phyloP scores from a whole-genome alignment of 176 grass and related monocot genomes.

The Themeda triandra region DNA sequence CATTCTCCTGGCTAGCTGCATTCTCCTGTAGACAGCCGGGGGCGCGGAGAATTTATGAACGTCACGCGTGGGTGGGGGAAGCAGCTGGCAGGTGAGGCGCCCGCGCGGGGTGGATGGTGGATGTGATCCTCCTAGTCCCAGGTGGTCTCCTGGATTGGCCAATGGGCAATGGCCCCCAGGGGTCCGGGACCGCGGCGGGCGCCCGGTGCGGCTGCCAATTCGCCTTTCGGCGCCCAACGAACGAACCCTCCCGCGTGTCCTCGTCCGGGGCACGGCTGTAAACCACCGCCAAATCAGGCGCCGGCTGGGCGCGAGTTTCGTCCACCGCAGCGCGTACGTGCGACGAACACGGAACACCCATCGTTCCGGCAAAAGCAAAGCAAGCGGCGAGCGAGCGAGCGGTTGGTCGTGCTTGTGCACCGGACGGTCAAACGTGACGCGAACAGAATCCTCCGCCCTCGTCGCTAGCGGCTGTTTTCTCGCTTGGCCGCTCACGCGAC shows the following conservation, averaged over 20 bases:
- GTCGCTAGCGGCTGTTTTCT: neutral
- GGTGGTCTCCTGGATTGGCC: too few species aligned
- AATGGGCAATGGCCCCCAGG: neutral
- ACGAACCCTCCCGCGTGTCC: neutral
- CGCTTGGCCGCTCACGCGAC: neutral
- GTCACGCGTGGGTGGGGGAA: neutral
- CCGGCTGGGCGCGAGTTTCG: neutral
- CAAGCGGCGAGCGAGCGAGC: too few species aligned
- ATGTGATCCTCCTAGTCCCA: too few species aligned
- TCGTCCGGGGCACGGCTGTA: neutral
- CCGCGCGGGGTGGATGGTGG: neutral
- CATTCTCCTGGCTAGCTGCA: too few species aligned
- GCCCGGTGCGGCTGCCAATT: too few species aligned
- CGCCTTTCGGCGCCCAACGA: neutral
- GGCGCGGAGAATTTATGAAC: constrained; percentile 14
- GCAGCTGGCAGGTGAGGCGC: neutral
- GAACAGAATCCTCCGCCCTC: neutral
- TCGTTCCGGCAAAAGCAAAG: neutral
- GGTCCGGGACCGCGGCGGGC: neutral
- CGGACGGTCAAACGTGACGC: neutral
- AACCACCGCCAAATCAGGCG: neutral
- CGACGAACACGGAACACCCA: too few species aligned
- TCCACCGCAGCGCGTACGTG: neutral
- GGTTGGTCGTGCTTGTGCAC: neutral
- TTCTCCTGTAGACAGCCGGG: too few species aligned